Conservation (phyloP, 257 asterid genomes). For the Salvia rosmarinus region DNA sequence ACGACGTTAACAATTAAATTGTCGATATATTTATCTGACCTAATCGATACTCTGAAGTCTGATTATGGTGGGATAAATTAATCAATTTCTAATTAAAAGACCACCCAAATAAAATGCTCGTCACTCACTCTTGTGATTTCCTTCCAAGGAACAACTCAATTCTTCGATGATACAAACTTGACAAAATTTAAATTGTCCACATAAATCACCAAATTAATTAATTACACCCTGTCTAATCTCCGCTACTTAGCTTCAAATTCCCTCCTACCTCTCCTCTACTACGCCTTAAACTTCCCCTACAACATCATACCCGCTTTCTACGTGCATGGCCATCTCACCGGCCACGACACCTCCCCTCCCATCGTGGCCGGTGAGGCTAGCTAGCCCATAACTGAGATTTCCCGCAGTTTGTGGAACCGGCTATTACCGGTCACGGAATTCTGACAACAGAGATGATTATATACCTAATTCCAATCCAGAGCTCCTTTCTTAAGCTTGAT, state of each 20-base stretch:
- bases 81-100: neutral
- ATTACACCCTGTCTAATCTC: slow-evolving; percentile 38
- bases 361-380: slow-evolving; percentile 50
- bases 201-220: neutral
- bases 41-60: too few relatives aligned
- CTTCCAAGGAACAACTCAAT: neutral
- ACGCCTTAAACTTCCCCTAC: slow-evolving; percentile 34
- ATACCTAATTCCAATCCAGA: too few relatives aligned
- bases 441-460: slow-evolving; percentile 50
- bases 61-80: too few relatives aligned
- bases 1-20: too few relatives aligned
- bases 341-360: slow-evolving; percentile 45
- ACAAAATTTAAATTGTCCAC: neutral
- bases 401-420: slow-evolving; percentile 56
- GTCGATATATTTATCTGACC: too few relatives aligned
- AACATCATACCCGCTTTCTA: slow-evolving; percentile 46
- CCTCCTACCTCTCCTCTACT: slow-evolving; percentile 39
- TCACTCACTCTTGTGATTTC: neutral
- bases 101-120: neutral
- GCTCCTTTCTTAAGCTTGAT: too few relatives aligned
- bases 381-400: too few relatives aligned
- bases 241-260: slow-evolving; percentile 33
- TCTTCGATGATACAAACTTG: neutral
- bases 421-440: slow-evolving; percentile 47
- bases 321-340: slow-evolving; percentile 51